Evolutionary conservation across 768 basidiomycete species (phyloP), one percentile per base, ranked within the genome.

Genomic region (Leccinum subgranulosum): DNA sequence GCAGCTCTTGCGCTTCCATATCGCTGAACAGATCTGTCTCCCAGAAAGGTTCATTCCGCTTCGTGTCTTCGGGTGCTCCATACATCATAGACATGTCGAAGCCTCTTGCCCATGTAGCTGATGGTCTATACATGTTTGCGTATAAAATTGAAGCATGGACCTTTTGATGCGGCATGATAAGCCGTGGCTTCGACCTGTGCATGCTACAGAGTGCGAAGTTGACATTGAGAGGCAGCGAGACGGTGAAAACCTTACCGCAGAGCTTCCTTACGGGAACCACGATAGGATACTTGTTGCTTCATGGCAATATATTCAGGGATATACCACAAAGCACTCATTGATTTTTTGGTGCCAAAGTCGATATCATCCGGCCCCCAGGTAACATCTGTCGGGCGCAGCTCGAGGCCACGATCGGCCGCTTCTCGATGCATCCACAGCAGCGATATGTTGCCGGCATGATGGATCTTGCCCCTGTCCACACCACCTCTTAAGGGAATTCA

Each of bases 11-110:
- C 3, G 53, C 63, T 1, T 55, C 57, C 2, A 57, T 55, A 1
- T 51, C 34, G 7, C 57, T 57, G 39, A 64, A 64, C n/a, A 59
- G 19, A n/a, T 34, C 52, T 4, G 48, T 50, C 34, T 64, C 63
- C 60, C 63, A 64, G 7, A 58, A 3, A 51, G 6, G 55, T 17
- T 49, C 7, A 5, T 49, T 1, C 6, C 19, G 17, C 6, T n/a
- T 0, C 6, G 48, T 19, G 5, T 15, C 10, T n/a, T 29, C 21
- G n/a, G 11, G 17, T 14, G 27, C n/a, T 6, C 14, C 48, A 28
- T 19, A n/a, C 1, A 29, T 14, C 15, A 49, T 29, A n/a, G 48
- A 8, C 1, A 49, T 49, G 9, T 49, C 48, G 10, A 49, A 49
- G 8, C 48, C 48, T 23, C 23, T 23, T 23, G 1, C 23, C 23